Conservation (phyloP, 2,329 filamentous ascomycete species). For the Akanthomyces dipterigenus region DNA sequence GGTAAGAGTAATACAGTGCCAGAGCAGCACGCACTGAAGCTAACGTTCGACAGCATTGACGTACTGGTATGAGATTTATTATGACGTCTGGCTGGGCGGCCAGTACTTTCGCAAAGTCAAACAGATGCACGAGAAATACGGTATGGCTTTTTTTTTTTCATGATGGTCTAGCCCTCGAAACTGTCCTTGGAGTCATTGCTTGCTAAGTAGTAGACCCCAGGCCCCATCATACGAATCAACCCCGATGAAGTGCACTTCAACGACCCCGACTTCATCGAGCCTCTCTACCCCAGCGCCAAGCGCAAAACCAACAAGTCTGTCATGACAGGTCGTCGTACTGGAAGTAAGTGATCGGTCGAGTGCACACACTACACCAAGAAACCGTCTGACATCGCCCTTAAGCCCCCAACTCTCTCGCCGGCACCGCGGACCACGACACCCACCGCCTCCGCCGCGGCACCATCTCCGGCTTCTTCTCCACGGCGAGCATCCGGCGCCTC, state of each 20-base stretch:
- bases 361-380: background rate
- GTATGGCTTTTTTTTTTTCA: background rate
- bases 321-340: slow-evolving; percentile 1
- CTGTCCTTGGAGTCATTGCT: too few relatives aligned
- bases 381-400: background rate
- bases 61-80: slow-evolving; percentile 2
- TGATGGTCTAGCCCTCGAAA: too few relatives aligned
- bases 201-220: background rate
- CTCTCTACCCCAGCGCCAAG: slow-evolving; percentile 8
- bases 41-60: background rate
- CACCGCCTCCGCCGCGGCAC: background rate
- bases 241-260: slow-evolving; percentile 7
- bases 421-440: background rate
- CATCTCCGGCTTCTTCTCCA: slow-evolving; percentile 3
- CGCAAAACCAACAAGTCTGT: slow-evolving; percentile 3
- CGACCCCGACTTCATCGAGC: slow-evolving; percentile 1
- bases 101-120: slow-evolving; percentile 4
- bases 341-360: background rate
- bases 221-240: slow-evolving; percentile 4
- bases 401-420: slow-evolving; percentile 2
- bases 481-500: slow-evolving; percentile 1
- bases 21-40: background rate
- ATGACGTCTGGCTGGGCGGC: slow-evolving; percentile 1
- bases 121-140: slow-evolving; percentile 1
- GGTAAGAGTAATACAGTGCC: background rate